phyloP scores from a whole-genome alignment of 805 yeast species.

The Middelhovenomyces tepae region DNA sequence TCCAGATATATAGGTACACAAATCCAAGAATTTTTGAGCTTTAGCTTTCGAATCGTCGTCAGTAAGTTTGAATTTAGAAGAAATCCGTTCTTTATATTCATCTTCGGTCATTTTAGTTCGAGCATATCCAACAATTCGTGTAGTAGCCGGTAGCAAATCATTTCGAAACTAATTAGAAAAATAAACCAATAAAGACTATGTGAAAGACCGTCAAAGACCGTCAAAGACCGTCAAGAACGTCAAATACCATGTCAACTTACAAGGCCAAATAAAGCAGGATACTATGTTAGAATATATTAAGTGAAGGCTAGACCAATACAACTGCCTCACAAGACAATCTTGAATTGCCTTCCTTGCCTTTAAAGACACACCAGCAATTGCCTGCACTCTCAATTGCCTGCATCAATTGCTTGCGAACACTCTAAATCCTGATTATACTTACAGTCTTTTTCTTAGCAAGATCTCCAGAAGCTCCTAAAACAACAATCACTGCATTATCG shows the following conservation, averaged over 20 bases:
- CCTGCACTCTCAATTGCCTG: no score
- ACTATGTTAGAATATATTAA: no score
- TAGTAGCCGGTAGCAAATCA: conserved; percentile 62
- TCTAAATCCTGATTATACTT: conserved; percentile 8
- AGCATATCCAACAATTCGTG: conserved; percentile 85
- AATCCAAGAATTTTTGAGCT: conserved; percentile 52
- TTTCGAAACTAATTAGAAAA: conserved; percentile 38
- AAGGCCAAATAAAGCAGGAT: conserved; percentile 36
- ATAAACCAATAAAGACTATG: background rate
- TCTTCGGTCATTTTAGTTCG: conserved; percentile 63
- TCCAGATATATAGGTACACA: conserved; percentile 65
- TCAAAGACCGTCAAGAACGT: conserved; percentile 1
- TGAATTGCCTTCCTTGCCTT: no score
- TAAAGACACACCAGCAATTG: no score
- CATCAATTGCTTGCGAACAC: no score
- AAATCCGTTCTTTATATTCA: conserved; percentile 61
- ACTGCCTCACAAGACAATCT: no score
- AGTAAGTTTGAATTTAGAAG: conserved; percentile 49
- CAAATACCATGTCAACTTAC: conserved; percentile 11
- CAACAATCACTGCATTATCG: conserved; percentile 63
- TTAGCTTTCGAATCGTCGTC: conserved; percentile 33
- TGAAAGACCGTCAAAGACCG: conserved; percentile 1
- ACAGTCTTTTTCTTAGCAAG: conserved; percentile 92
- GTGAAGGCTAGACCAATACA: no score
- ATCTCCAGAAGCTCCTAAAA: conserved; percentile 94